A percentile compares a stretch with the other conserved stretches of the same genome.
Conservation (phyloP, 139 green algal genomes). For the Edaphochlamys debaryana region DNA sequence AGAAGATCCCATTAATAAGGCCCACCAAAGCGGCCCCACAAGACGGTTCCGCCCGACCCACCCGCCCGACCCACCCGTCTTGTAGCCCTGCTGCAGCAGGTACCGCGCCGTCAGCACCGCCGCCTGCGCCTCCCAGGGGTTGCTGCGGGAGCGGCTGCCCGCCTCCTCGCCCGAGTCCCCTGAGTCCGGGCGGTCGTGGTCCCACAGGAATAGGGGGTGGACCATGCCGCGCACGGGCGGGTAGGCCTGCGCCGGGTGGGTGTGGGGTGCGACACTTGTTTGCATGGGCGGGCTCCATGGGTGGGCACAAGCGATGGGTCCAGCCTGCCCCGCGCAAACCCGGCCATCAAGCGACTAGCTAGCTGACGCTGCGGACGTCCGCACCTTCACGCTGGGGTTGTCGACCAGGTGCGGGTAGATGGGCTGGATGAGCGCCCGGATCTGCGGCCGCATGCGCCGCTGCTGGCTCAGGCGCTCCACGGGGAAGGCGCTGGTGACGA, state of each 20-base stretch:
- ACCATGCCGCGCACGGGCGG: conserved; percentile 60
- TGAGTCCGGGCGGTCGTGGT: conserved; percentile 67
- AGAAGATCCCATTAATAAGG: no score
- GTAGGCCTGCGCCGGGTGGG: conserved; percentile 32
- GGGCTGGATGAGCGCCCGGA: conserved; percentile 18
- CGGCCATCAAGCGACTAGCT: no score
- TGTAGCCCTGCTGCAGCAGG: conserved; percentile 13
- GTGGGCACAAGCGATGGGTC: no score
- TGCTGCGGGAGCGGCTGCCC: conserved; percentile 33
- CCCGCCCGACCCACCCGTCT: background rate
- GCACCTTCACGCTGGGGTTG: conserved; percentile 31
- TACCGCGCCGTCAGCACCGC: conserved; percentile 65
- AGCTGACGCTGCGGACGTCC: no score
- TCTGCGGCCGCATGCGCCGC: conserved; percentile 72
- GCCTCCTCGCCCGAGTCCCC: conserved; percentile 40
- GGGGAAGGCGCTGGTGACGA: conserved; percentile 54
- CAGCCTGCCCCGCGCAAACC: no score
- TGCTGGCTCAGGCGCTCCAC: conserved; percentile 63
- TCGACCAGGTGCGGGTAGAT: conserved; percentile 62
- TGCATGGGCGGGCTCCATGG: no score
- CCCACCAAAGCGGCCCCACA: no score
- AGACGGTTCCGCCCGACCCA: background rate
- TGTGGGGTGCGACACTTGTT: no score
- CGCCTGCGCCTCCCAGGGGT: conserved; percentile 65
- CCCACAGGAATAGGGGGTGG: conserved; percentile 66